Evolutionary conservation across 2,329 filamentous ascomycete species (phyloP).

Genomic region (Pseudogymnoascus sp.): DNA sequence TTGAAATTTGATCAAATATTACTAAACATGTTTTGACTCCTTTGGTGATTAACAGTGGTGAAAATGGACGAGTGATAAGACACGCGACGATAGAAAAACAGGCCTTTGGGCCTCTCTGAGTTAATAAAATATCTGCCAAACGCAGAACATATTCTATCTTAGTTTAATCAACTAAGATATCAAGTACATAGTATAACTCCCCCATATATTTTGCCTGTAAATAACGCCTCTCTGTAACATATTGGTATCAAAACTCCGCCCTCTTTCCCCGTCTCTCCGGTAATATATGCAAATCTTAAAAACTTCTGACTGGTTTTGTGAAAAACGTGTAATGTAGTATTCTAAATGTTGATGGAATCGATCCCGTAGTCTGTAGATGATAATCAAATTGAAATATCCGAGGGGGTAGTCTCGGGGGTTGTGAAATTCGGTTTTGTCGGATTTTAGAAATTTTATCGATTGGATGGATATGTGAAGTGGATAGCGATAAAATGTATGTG

Average conservation of each 20-base stretch:
- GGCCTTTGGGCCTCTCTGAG: background rate
- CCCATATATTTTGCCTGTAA: background rate
- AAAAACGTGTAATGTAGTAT: background rate
- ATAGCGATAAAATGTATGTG: background rate
- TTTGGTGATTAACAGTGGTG: background rate
- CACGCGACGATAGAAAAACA: background rate
- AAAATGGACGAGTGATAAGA: background rate
- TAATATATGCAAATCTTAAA: background rate
- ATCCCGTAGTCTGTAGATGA: background rate
- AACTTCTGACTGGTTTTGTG: background rate
- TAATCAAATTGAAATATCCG: background rate
- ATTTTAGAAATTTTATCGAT: background rate
- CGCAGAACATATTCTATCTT: no score
- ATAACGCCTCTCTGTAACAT: background rate
- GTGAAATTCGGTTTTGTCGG: no score
- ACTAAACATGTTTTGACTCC: background rate
- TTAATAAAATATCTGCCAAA: background rate
- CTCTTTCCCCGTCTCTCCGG: background rate
- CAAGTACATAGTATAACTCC: background rate
- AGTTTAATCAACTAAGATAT: no score
- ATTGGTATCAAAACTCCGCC: background rate
- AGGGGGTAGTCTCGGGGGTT: background rate
- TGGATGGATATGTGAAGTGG: background rate
- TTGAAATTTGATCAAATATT: background rate
- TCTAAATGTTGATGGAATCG: background rate